Evolutionary conservation across 768 basidiomycete genomes (phyloP).

Genomic region (Tephrocybe sp.): DNA sequence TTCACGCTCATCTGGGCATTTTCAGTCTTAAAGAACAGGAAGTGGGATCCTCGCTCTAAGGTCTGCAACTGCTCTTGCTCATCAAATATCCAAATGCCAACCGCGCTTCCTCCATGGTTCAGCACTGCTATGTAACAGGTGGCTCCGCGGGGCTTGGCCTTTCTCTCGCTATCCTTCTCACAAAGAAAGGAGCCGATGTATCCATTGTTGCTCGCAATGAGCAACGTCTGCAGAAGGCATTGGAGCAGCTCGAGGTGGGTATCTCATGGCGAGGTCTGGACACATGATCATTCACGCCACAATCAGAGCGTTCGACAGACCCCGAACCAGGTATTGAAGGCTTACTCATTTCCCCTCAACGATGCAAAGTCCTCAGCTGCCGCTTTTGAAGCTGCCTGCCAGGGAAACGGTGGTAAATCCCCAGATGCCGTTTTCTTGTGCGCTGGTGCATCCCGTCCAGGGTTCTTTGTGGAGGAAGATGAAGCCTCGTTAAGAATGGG

Average conservation of each 20-base stretch:
- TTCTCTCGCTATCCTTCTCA: conserved; percentile 67
- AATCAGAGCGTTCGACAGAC: conserved; percentile 51
- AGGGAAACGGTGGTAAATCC: conserved; percentile 49
- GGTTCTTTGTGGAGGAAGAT: conserved; percentile 71
- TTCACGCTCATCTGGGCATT: conserved; percentile 16
- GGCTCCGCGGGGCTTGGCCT: conserved; percentile 86
- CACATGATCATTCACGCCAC: not conserved
- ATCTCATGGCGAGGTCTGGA: conserved; percentile 40
- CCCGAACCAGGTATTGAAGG: conserved; percentile 60
- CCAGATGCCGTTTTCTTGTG: conserved; percentile 83
- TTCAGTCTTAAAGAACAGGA: conserved; percentile 29
- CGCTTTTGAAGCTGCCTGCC: conserved; percentile 64
- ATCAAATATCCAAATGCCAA: not conserved
- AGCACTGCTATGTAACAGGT: conserved; percentile 91
- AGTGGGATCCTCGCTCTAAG: conserved; percentile 45
- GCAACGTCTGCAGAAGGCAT: conserved; percentile 60
- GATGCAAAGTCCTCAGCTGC: conserved; percentile 50
- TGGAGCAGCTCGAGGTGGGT: conserved; percentile 66
- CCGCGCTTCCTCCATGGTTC: not conserved
- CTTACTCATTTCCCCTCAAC: conserved; percentile 67
- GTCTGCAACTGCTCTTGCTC: conserved; percentile 19
- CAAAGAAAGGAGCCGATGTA: conserved; percentile 73
- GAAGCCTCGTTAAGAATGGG: conserved; percentile 54
- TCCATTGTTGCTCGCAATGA: conserved; percentile 84
- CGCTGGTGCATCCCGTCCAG: conserved; percentile 72